Evolutionary conservation across 441 rosid species (phyloP).

Genomic region (Geranium incanum): DNA sequence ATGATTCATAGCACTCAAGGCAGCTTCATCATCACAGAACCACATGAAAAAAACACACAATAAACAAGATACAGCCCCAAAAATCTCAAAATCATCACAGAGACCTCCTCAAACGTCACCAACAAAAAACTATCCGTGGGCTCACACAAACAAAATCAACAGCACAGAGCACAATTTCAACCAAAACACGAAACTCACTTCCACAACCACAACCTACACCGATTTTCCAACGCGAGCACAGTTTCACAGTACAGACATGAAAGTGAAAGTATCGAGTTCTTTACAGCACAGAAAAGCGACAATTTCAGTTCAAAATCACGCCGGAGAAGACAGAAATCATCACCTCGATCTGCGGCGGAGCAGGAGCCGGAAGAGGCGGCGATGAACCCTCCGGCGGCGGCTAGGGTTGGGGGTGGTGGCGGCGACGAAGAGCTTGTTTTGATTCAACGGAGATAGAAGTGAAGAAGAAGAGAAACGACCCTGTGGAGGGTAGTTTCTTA

Average conservation of each 20-base stretch:
- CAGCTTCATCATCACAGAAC: background rate
- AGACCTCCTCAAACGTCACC: background rate
- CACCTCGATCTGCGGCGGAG: background rate
- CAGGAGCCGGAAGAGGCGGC: background rate
- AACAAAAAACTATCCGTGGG: slow-evolving; percentile 4
- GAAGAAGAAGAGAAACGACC: slow-evolving; percentile 1
- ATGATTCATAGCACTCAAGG: background rate
- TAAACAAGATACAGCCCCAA: background rate
- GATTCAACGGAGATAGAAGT: background rate
- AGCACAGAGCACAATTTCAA: background rate
- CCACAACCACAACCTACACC: background rate
- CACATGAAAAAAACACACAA: background rate
- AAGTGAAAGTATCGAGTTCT: background rate
- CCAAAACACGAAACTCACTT: background rate
- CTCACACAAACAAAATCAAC: background rate
- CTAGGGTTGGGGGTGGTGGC: background rate
- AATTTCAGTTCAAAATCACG: background rate
- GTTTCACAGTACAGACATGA: background rate
- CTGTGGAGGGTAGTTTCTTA: background rate
- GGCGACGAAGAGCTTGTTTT: background rate
- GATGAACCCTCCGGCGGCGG: background rate
- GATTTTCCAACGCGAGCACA: background rate
- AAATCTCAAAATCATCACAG: background rate
- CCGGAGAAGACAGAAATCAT: background rate
- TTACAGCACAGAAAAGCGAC: background rate